Evolutionary conservation across 1,139 yeast species (phyloP), one percentile per base, ranked within the genome.

Genomic region (Taphrina deformans): DNA sequence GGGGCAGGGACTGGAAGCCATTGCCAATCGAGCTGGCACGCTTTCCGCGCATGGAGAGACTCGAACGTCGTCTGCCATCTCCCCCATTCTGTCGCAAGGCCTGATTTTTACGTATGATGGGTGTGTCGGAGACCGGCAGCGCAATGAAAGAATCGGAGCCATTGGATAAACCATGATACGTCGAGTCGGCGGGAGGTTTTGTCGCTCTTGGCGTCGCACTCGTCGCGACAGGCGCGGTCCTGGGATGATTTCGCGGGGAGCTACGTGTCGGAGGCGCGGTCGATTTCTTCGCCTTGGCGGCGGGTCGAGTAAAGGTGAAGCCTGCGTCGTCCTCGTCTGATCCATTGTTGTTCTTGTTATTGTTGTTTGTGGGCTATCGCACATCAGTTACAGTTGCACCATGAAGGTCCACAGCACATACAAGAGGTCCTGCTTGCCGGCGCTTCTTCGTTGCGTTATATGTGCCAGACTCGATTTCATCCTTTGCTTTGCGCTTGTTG

Each of bases 1-100:
- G 93, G 0, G 92, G 92, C 40, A 82, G 82, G 0, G 88, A 90
- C 16, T 68, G 79, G 69, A 84, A 85, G 1, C 93, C 93, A 71
- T 86, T 87, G 0, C 93, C 91, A 14, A 88, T 82, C 0, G 92
- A 86, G 72, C 89, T 87, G 1, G 86, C 83, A 41, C 95, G 77
- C 71, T 86, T 87, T 1, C 95, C 95, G 51, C 95, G 77, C 66
- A 73, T 71, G 21, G 73, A 74, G 33, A 76, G 67, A 59, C 77
- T 74, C 29, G 76, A 72, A 27, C 74, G 67, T 44, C 75, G 53
- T 59, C 71, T 52, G 63, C 70, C 67, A 50, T 48, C 55, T 62
- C 76, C 75, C 67, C 70, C 65, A 40, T 69, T 69, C 48, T 73
- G 72, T 53, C 78, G 72, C 63, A 76, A 65, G 52, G 73, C 74